Base-by-base conservation (phyloP, 2,329 filamentous ascomycete genomes). In the Fusarium sulawesiense region DNA sequence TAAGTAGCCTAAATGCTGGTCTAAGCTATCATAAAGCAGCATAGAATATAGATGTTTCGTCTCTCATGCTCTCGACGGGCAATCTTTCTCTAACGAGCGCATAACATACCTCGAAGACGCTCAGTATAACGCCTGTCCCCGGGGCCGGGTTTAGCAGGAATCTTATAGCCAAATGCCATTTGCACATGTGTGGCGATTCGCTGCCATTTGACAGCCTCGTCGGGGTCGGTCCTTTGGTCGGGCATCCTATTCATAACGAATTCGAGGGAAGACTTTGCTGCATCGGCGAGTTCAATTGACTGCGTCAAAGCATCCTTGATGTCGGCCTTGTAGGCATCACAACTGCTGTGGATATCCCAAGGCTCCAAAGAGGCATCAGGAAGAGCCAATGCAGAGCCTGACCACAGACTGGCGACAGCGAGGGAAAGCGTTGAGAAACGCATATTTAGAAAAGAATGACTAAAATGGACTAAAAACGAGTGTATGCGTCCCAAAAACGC, bases 281-380 rank as follows among this genome's bases (percentile, higher is more conserved):
- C 61, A 3, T 64, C 50, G 18, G 61, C 59, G 2, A 64, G 18
- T 6, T 56, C 61, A 8, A 64, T 57, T 7, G 61, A 64, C 18
- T 64, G 41, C 0, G 59, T 64, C 6, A 64, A 14, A 5, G 61
- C 49, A 13, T 56, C 23, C 2, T 57, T 64, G 49, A 64, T 47
- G 8, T 45, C 44, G 1, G 44, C 25, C 37, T 64, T 54, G 6
- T 64, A 63, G 18, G 30, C 27, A 29, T 23, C 62, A 7, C 61
- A 64, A 30, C 59, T 64, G 2, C 49, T 32, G 14, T 64, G 48
- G 0, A 64, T 20, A 1, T 64, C 59, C 61, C 61, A 64, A 0
- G 61, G 61, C 3, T 63, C 60, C 0, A 63, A 1, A 0, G 60
- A 62, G 0, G 61, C 59, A 2, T 64, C 60, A 1, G 47, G 49